These are phyloP conservation scores for Xylariaceae sp. DNA, from an alignment of 2,329 filamentous ascomycete genomes.

Conservation along the genomic window DNA sequence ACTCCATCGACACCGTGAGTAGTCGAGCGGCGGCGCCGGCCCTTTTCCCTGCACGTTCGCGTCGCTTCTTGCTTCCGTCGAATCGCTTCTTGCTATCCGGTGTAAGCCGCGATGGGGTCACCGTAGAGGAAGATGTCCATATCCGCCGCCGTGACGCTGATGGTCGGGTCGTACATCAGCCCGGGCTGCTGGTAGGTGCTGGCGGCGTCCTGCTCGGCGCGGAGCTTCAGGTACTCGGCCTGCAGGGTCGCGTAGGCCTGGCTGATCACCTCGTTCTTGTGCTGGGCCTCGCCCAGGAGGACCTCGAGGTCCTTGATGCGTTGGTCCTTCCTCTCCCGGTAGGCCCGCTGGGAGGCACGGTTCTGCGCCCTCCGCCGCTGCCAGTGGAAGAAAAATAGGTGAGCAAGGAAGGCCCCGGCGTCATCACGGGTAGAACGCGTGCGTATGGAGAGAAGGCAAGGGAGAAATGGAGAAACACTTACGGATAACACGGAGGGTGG, in stretches of 20 bases:
- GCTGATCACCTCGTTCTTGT: conserved; percentile 47
- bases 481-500: conserved; percentile 42
- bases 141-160: conserved; percentile 10
- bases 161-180: conserved; percentile 16
- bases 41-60: no score
- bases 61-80: no score
- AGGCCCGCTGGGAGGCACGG: conserved; percentile 52
- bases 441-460: no score
- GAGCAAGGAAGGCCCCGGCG: no score
- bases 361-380: conserved; percentile 54
- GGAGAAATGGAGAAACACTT: no score
- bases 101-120: conserved; percentile 4
- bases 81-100: no score
- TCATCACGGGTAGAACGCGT: no score
- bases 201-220: conserved; percentile 23
- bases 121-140: conserved; percentile 19
- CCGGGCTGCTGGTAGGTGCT: conserved; percentile 16
- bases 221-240: conserved; percentile 34
- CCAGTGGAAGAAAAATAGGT: neutral
- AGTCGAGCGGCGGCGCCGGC: no score
- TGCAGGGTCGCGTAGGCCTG: conserved; percentile 46
- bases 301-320: conserved; percentile 56
- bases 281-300: conserved; percentile 44
- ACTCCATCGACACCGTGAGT: no score
- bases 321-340: conserved; percentile 56